Percentiles rank a stretch among this genome's conserved stretches.
phyloP scores from a whole-genome alignment of 495 filamentous ascomycete genomes.

The Neurospora tetraspora region DNA sequence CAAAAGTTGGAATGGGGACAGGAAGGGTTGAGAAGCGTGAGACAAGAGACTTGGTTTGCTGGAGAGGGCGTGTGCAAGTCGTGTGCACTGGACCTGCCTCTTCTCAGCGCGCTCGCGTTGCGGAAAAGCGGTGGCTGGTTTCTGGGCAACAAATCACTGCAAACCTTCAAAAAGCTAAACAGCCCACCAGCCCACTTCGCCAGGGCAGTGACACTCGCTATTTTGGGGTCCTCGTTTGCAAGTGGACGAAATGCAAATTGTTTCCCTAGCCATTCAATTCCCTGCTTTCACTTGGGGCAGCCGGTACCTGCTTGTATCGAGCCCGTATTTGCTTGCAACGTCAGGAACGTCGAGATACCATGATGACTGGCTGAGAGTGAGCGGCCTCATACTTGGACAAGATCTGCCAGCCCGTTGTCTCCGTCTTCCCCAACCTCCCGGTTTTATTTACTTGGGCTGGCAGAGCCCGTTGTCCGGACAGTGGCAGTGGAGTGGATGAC shows the following conservation, averaged over 20 bases:
- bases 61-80: not conserved
- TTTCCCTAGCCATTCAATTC: not conserved
- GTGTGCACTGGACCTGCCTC: not conserved
- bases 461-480: conserved; percentile 19
- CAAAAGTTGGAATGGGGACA: not conserved
- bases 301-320: not conserved
- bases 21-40: not conserved
- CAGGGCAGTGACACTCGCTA: not conserved
- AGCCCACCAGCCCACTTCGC: not conserved
- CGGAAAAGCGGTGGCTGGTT: not conserved
- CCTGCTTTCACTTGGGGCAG: not conserved
- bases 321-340: not conserved
- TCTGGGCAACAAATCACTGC: not conserved
- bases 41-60: not conserved
- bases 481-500: not conserved
- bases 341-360: not conserved
- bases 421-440: conserved; percentile 23
- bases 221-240: not conserved
- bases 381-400: not conserved
- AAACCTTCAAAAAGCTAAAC: not conserved
- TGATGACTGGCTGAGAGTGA: conserved; percentile 9
- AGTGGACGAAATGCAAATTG: not conserved
- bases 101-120: not conserved
- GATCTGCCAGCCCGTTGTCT: not conserved
- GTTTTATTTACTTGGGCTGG: conserved; percentile 22